phyloP scores from a whole-genome alignment of 2,329 filamentous ascomycete species.

The Arachnomyces sp. region DNA sequence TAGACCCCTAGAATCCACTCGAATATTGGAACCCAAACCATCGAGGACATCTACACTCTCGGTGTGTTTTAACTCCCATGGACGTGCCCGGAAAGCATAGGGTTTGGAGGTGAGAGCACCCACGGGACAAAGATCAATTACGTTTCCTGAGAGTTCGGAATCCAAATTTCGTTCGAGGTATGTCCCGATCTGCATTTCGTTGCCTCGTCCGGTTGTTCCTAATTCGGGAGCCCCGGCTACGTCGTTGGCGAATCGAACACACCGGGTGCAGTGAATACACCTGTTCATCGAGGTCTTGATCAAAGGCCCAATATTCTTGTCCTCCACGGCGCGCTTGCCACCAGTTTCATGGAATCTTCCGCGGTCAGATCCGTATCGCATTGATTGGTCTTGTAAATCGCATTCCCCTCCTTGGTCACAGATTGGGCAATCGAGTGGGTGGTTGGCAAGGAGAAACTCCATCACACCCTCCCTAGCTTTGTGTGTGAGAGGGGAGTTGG shows the following conservation, averaged over 20 bases:
- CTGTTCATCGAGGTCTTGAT: conserved; percentile 99
- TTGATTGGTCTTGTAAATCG: conserved; percentile 98
- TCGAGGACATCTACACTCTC: conserved; percentile 95
- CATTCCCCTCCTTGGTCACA: conserved; percentile 99
- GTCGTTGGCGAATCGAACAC: conserved; percentile 96
- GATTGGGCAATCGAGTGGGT: conserved; percentile 91
- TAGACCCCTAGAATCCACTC: conserved; percentile 83
- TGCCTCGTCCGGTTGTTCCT: conserved; percentile 88
- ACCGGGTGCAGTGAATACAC: conserved; percentile 98
- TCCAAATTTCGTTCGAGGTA: conserved; percentile 93
- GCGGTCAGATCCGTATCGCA: conserved; percentile 94
- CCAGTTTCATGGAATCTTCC: conserved; percentile 93
- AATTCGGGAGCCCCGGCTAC: conserved; percentile 92
- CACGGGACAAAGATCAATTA: conserved; percentile 96
- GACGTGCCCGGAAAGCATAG: conserved; percentile 91
- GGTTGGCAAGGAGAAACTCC: conserved; percentile 96
- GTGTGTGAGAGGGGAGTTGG: conserved; percentile 89
- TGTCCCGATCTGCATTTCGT: conserved; percentile 95
- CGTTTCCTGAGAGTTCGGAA: conserved; percentile 90
- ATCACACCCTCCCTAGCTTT: conserved; percentile 98
- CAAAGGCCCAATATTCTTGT: conserved; percentile 97
- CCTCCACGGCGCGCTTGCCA: conserved; percentile 95
- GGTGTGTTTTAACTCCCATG: conserved; percentile 94
- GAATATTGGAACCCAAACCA: conserved; percentile 86
- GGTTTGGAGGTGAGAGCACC: conserved; percentile 95